Conservation (phyloP, 1,284 basidiomycete genomes). For the Marasmius sp. region DNA sequence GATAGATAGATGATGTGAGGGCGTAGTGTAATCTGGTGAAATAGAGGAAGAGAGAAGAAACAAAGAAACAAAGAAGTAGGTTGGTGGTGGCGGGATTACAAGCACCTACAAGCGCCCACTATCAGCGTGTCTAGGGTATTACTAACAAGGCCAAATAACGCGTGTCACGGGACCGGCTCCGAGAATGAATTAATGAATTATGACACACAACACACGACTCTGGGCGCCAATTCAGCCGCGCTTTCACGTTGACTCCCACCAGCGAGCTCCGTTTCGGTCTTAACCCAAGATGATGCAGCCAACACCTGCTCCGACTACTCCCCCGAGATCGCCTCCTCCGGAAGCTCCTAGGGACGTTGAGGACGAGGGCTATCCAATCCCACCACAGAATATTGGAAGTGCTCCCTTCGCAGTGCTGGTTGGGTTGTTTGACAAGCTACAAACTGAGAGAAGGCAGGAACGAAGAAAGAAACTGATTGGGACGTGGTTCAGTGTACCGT, state of each 20-base stretch:
- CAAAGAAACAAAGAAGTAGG: background rate
- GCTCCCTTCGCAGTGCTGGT: slow-evolving; percentile 68
- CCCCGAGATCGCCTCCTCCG: slow-evolving; percentile 29
- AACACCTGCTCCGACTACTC: slow-evolving; percentile 12
- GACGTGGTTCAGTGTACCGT: slow-evolving; percentile 74
- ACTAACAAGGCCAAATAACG: slow-evolving; percentile 33
- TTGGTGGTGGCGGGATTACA: background rate
- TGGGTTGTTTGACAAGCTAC: slow-evolving; percentile 68
- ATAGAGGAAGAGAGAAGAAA: background rate
- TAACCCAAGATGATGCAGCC: slow-evolving; percentile 8
- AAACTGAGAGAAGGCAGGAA: slow-evolving; percentile 69
- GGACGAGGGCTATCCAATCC: slow-evolving; percentile 42
- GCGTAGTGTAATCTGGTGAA: background rate
- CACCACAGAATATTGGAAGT: slow-evolving; percentile 62
- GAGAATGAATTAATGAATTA: background rate
- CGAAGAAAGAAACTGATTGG: slow-evolving; percentile 60
- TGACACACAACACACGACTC: background rate
- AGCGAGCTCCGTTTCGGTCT: background rate
- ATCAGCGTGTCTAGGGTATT: background rate
- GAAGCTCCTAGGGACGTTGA: slow-evolving; percentile 19
- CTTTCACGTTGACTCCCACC: background rate
- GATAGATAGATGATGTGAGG: background rate
- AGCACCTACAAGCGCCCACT: background rate
- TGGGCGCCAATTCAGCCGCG: background rate
- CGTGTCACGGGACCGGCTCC: slow-evolving; percentile 16